Base-by-base conservation (phyloP, 2,329 filamentous ascomycete genomes). In the Botryotinia globosa region DNA sequence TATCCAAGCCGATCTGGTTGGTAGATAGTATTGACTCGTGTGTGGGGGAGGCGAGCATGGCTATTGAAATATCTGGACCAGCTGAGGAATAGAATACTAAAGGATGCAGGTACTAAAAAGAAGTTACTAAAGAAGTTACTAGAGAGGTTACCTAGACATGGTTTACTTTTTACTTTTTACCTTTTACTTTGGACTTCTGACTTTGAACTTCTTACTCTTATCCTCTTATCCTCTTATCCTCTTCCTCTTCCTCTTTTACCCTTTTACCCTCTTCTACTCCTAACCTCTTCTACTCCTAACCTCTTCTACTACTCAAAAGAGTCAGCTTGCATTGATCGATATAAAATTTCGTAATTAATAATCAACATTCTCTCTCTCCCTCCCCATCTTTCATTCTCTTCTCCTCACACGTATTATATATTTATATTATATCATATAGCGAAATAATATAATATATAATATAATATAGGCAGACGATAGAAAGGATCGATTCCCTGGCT, bases 401-500 rank as follows among this genome's bases (percentile, higher is more conserved):
- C 51, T 29, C 51, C 2, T 56, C 48, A 3, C 48, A 54, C 25
- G 7, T 14, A 54, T 54, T n/a, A 56, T 56, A 29, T 37, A n/a
- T 54, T 29, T 56, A 29, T 37, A n/a, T 54, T n/a, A 54, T 37
- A 37, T 37, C 10, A 61, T 12, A 62, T 14, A 62, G 22, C n/a
- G n/a, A n/a, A n/a, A n/a, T n/a, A n/a, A n/a, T n/a, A n/a, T n/a
- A n/a, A 56, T 56, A 29, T 37, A n/a, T 54, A 54, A 54, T 37
- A 37, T 37, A 39, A 61, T 12, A 62, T 14, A 62, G 22, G 18
- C 25, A 51, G 22, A 34, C 37, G 6, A 66, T 66, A 16, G 18
- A 29, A 65, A 71, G 69, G 45, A 56, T 42, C 45, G 59, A 42
- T 65, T 56, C 69, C 69, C 69, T 71, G 59, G n/a, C 45, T 65